Percentiles rank a stretch among this genome's conserved stretches.
phyloP scores from a whole-genome alignment of 495 filamentous ascomycete species.

The Sabuloglossum arenarium region DNA sequence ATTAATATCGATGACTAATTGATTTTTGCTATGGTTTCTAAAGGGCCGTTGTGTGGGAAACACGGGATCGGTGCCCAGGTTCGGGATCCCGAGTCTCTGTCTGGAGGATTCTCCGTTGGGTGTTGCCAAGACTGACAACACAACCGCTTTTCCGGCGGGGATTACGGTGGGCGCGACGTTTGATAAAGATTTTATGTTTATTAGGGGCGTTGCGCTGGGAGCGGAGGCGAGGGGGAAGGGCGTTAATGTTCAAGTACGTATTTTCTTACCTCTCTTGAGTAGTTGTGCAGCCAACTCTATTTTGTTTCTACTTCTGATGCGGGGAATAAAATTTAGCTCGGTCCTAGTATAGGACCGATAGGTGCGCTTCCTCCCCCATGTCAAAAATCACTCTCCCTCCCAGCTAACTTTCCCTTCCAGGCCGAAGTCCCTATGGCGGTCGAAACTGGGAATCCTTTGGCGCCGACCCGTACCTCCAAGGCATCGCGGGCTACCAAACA shows the following conservation, averaged over 20 bases:
- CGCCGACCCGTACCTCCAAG: conserved; percentile 51
- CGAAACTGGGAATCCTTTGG: conserved; percentile 84
- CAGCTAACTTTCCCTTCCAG: conserved; percentile 56
- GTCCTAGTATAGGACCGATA: conserved; percentile 53
- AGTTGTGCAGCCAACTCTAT: no score
- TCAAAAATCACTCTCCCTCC: background rate
- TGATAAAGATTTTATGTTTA: conserved; percentile 59
- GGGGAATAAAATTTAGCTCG: conserved; percentile 29
- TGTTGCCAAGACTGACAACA: conserved; percentile 51
- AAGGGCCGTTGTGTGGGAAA: conserved; percentile 90
- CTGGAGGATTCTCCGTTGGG: conserved; percentile 87
- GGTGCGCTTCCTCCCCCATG: conserved; percentile 19
- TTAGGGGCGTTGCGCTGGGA: conserved; percentile 44
- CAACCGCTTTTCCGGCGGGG: conserved; percentile 65
- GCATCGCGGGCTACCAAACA: conserved; percentile 46
- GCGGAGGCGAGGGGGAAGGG: conserved; percentile 49
- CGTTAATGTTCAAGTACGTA: conserved; percentile 31
- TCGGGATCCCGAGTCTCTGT: conserved; percentile 68
- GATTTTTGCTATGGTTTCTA: conserved; percentile 7
- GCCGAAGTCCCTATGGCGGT: conserved; percentile 65
- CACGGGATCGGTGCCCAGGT: conserved; percentile 35
- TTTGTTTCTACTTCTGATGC: background rate
- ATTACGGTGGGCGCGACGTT: conserved; percentile 73
- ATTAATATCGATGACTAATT: no score
- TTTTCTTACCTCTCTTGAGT: no score